phyloP scores from a whole-genome alignment of 306 rosid genomes.

The Abrus precatorius region DNA sequence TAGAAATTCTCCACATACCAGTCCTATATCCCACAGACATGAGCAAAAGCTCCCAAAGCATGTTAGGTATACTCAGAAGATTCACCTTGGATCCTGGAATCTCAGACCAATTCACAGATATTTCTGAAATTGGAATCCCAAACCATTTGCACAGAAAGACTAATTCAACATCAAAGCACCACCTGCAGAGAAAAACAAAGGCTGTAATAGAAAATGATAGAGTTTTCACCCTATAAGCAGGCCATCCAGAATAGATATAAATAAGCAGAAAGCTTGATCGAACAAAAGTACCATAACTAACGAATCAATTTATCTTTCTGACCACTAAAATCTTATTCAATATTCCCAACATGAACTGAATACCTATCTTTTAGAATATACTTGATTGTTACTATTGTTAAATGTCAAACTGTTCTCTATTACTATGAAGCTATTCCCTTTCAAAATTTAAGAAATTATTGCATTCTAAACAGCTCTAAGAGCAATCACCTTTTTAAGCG shows the following conservation, averaged over 20 bases:
- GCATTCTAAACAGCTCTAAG: slow-evolving; percentile 22
- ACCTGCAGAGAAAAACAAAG: slow-evolving; percentile 63
- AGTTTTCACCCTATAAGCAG: not conserved
- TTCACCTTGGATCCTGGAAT: slow-evolving; percentile 99
- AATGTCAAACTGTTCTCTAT: not conserved
- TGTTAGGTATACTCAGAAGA: slow-evolving; percentile 88
- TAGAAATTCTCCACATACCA: slow-evolving; percentile 82
- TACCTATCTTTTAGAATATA: slow-evolving; percentile 1
- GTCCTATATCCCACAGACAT: slow-evolving; percentile 93
- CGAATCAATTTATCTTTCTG: not conserved
- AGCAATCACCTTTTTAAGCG: slow-evolving; percentile 77
- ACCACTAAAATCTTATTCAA: slow-evolving; percentile 13
- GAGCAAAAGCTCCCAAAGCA: slow-evolving; percentile 98
- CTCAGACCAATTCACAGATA: slow-evolving; percentile 96
- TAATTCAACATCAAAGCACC: slow-evolving; percentile 97
- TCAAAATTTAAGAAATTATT: slow-evolving; percentile 26
- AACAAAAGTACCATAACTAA: not conserved
- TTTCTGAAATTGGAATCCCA: slow-evolving; percentile 78
- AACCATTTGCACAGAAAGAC: slow-evolving; percentile 82
- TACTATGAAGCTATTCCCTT: slow-evolving; percentile 10
- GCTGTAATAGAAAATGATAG: slow-evolving; percentile 24
- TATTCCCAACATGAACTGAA: slow-evolving; percentile 13
- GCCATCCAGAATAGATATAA: not conserved
- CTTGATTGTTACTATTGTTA: not conserved
- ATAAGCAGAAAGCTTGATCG: not conserved